Evolutionary conservation across 352 stramenopile species (phyloP), one percentile per base, ranked within the genome.

Genomic region (Phytopythium oedochilum): DNA sequence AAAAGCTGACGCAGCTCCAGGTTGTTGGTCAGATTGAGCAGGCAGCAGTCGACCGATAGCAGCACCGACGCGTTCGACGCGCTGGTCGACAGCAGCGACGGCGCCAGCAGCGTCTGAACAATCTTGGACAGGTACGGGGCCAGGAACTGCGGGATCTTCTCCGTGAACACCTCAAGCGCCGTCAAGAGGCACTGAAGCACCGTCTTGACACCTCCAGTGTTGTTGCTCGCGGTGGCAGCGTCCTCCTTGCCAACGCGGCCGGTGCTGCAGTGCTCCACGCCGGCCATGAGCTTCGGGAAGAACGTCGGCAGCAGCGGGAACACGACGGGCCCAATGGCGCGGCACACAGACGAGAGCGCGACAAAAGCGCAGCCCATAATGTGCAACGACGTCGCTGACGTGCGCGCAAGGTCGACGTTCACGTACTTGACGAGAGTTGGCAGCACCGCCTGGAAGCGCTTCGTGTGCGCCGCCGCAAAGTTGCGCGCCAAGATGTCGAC

Each of bases 271-370:
- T 75, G 83, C 29, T 78, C 68, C 29, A 95, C 70, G 29, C 70
- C 78, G n/a, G 55, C 56, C 8, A 95, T 50, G n/a, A 95, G 56
- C 28, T 76, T 76, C 3, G 86, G 86, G 60, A 92, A 93, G 57
- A 95, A 92, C 52, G 85, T 88, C 2, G 83, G 81, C 47, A 95
- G 48, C 38, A 89, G 70, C n/a, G 83, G 86, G 52, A 94, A 89
- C 42, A 94, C 79, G 17, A 88, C 55, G 0, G 86, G 70, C 0
- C 83, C 83, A 12, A 92, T 70, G 0, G 78, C 74, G 20, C 77
- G 76, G 36, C 73, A 88, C 20, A 94, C 75, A 4, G 83, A 92
- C 31, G 83, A 90, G 14, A 95, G 61, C 38, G 78, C 91, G 49
- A 95, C 82, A 46, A 90, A 94, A 11, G 83, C 78, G 48, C 78